Evolutionary conservation across 768 basidiomycete genomes (phyloP).

Genomic region (Kwoniella sp.): DNA sequence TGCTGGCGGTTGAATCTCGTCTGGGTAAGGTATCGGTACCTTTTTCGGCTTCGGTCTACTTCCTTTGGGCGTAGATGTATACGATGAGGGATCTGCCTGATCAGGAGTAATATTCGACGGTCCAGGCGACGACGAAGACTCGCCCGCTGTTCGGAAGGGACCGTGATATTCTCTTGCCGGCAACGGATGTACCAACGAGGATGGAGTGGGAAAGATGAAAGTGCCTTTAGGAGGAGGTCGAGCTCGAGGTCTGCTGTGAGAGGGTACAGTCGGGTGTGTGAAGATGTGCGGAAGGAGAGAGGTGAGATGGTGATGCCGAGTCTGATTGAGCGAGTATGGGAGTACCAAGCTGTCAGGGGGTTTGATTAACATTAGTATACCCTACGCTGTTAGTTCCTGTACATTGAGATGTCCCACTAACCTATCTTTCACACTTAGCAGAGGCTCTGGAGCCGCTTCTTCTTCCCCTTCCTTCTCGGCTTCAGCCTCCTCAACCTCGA

Average conservation of each 20-base stretch:
- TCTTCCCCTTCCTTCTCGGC: constrained; percentile 21
- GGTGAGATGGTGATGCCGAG: constrained; percentile 42
- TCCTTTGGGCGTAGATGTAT: constrained; percentile 4
- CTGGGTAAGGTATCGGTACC: constrained; percentile 3
- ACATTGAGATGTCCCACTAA: constrained; percentile 22
- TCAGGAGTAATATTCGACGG: constrained; percentile 5
- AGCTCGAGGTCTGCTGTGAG: constrained; percentile 37
- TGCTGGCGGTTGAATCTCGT: constrained; percentile 34
- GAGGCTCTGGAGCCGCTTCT: constrained; percentile 22
- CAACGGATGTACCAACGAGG: constrained; percentile 29
- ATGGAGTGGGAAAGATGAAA: constrained; percentile 42
- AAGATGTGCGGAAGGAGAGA: constrained; percentile 49
- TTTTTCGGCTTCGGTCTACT: constrained; percentile 21
- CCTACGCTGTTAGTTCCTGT: too few species aligned
- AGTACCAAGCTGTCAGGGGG: constrained; percentile 30
- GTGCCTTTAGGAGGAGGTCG: constrained; percentile 35
- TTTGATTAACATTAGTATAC: background rate
- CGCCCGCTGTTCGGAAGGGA: constrained; percentile 21
- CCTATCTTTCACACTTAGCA: constrained; percentile 38
- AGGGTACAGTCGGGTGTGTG: constrained; percentile 46
- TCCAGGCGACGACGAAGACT: constrained; percentile 5
- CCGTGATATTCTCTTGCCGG: constrained; percentile 44
- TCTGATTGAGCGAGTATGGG: constrained; percentile 37
- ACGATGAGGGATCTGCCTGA: background rate
- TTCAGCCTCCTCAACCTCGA: constrained; percentile 19